Percentiles rank a stretch among this genome's conserved stretches.
Evolutionary conservation across 2,329 filamentous ascomycete species (phyloP).

Genomic region (Arthrobotrys pseudoclavata): DNA sequence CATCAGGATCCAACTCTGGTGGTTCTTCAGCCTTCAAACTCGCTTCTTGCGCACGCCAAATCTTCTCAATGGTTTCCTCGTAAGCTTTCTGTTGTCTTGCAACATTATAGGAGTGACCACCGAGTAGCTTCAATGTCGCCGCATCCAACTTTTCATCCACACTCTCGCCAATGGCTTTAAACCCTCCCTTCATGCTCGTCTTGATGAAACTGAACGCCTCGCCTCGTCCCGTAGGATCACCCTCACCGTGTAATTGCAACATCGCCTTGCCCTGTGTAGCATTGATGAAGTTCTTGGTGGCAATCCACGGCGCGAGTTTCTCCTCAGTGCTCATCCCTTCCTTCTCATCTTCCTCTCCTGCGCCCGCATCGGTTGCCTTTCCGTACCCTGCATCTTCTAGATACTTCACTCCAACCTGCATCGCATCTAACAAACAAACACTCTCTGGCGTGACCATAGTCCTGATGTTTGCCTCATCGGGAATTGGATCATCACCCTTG

Average conservation of each 20-base stretch:
- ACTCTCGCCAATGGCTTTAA: constrained; percentile 64
- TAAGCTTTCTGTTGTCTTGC: constrained; percentile 93
- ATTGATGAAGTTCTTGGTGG: constrained; percentile 95
- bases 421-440: constrained; percentile 92
- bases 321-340: constrained; percentile 71
- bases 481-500: constrained; percentile 78
- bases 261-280: constrained; percentile 96
- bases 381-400: constrained; percentile 92
- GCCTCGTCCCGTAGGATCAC: constrained; percentile 92
- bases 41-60: constrained; percentile 76
- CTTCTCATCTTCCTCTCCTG: constrained; percentile 68
- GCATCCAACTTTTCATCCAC: constrained; percentile 64
- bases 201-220: constrained; percentile 97
- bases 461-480: constrained; percentile 84
- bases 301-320: constrained; percentile 94
- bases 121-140: constrained; percentile 66
- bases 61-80: constrained; percentile 88
- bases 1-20: constrained; percentile 63
- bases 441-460: constrained; percentile 95
- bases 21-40: constrained; percentile 63
- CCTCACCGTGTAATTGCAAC: constrained; percentile 92
- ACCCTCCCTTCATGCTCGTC: constrained; percentile 98
- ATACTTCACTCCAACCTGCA: constrained; percentile 94
- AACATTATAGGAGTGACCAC: constrained; percentile 97
- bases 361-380: constrained; percentile 70